Conservation (phyloP, 345 rosid genomes). For the Murraya paniculata region DNA sequence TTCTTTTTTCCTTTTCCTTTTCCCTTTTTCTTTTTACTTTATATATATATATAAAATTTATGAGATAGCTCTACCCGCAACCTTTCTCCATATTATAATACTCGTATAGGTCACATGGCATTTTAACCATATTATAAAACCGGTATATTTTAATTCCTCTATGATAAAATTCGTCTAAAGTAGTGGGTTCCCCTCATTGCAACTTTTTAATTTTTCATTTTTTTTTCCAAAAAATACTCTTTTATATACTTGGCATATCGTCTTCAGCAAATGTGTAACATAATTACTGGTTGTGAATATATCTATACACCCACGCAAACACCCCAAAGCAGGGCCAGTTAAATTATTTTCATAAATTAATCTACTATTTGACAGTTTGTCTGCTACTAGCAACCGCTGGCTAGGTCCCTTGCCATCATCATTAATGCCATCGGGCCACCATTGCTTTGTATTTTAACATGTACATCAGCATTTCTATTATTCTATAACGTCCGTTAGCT, state of each 20-base stretch:
- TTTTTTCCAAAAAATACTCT: background rate
- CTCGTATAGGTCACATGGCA: background rate
- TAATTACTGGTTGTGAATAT: background rate
- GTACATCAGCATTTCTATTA: background rate
- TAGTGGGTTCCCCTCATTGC: background rate
- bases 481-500: constrained; percentile 2
- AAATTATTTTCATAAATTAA: background rate
- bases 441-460: background rate
- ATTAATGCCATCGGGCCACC: background rate
- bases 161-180: background rate
- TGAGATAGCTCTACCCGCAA: background rate
- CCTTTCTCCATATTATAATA: background rate
- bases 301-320: too few relatives aligned
- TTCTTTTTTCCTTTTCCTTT: background rate
- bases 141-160: background rate
- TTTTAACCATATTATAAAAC: background rate
- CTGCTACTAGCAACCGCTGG: background rate
- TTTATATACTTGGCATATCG: background rate
- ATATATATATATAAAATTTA: background rate
- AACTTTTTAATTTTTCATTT: background rate
- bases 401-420: background rate
- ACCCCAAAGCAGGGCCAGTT: background rate
- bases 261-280: background rate
- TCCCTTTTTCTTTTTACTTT: background rate
- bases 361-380: background rate